Conservation (phyloP, 129 eudicot species). For the Escallonia rubra region DNA sequence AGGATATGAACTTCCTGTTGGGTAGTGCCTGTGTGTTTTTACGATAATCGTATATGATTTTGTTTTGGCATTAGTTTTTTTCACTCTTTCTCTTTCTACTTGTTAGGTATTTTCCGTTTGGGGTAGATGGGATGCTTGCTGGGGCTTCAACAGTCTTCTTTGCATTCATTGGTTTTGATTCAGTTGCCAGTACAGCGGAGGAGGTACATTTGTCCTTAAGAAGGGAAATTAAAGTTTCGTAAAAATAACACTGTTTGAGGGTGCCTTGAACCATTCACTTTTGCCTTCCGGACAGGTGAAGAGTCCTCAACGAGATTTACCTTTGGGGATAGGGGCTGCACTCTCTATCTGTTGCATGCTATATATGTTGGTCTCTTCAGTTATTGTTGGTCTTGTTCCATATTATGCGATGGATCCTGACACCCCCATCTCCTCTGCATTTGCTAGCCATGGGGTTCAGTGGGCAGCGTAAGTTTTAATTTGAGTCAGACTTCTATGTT, state of each 20-base stretch:
- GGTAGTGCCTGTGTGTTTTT: conserved; percentile 36
- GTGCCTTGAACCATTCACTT: conserved; percentile 5
- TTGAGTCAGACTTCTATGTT: background rate
- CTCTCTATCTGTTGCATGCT: conserved; percentile 80
- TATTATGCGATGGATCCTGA: conserved; percentile 91
- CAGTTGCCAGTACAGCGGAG: conserved; percentile 97
- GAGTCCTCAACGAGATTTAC: conserved; percentile 90
- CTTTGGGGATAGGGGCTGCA: conserved; percentile 88
- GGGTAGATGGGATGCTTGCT: conserved; percentile 94
- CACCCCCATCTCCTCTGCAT: conserved; percentile 96
- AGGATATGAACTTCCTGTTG: conserved; percentile 77
- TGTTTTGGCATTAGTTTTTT: background rate
- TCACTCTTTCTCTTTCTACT: conserved; percentile 6
- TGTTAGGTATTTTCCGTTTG: conserved; percentile 79
- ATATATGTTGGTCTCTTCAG: conserved; percentile 93
- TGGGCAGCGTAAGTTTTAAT: conserved; percentile 90
- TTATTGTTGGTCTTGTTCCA: conserved; percentile 92
- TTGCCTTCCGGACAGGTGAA: conserved; percentile 49
- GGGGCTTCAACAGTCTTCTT: conserved; percentile 98
- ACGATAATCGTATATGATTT: background rate
- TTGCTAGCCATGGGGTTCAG: conserved; percentile 71
- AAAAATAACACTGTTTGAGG: background rate
- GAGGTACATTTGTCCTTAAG: conserved; percentile 42
- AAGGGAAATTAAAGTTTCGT: background rate
- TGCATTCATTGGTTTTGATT: conserved; percentile 94